phyloP scores from a whole-genome alignment of 768 basidiomycete genomes.

The Agrocybe chaxingu region DNA sequence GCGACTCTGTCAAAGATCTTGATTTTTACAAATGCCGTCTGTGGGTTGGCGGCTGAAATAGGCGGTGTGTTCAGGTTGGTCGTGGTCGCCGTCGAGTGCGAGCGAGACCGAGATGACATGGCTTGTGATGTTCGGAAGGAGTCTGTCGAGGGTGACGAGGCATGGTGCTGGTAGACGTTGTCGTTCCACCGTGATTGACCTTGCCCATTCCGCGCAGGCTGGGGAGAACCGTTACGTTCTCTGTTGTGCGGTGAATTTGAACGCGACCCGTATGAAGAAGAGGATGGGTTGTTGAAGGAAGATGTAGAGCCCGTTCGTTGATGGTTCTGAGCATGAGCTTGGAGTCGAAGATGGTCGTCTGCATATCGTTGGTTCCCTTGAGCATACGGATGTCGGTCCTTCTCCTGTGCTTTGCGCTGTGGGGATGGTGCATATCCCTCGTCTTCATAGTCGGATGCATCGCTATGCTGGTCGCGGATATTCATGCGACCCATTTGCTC shows the following conservation, averaged over 20 bases:
- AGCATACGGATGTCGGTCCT: conserved; percentile 36
- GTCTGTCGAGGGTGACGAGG: conserved; percentile 38
- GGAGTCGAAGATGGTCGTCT: conserved; percentile 39
- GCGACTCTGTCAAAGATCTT: conserved; percentile 94
- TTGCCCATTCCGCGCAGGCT: conserved; percentile 23
- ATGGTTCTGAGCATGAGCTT: conserved; percentile 44
- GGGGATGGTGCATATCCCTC: conserved; percentile 48
- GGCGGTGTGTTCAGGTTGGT: conserved; percentile 62
- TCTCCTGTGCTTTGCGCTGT: conserved; percentile 33
- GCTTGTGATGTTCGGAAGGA: conserved; percentile 56
- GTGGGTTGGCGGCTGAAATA: conserved; percentile 74
- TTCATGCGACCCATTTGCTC: conserved; percentile 51
- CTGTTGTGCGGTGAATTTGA: conserved; percentile 41
- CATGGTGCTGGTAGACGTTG: conserved; percentile 22
- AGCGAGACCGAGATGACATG: conserved; percentile 50
- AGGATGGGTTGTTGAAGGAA: conserved; percentile 39
- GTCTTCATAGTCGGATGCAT: conserved; percentile 67
- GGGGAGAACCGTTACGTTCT: conserved; percentile 30
- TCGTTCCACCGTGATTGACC: conserved; percentile 27
- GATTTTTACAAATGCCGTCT: conserved; percentile 93
- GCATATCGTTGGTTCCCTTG: conserved; percentile 33
- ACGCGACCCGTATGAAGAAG: conserved; percentile 27
- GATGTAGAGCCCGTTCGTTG: conserved; percentile 48
- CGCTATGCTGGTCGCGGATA: conserved; percentile 47
- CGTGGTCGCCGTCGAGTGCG: conserved; percentile 47